Evolutionary conservation across 441 rosid species (phyloP), one percentile per base, ranked within the genome.

Genomic region (Viola pubescens): DNA sequence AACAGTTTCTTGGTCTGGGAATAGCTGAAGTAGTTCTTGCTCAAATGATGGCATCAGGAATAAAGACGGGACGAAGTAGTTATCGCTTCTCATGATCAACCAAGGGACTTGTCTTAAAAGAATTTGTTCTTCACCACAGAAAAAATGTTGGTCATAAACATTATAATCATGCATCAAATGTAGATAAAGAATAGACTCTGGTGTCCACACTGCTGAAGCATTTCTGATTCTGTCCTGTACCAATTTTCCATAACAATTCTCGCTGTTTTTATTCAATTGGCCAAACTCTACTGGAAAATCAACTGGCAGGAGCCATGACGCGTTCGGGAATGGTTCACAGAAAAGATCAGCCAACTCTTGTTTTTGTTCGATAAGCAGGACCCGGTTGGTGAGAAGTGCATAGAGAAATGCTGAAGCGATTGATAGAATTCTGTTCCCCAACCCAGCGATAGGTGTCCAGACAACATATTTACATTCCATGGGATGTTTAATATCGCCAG

Each of bases 1-100:
- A 37, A 62, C 53, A 38, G 66, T 39, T 5, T 55, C 60, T 48
- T 47, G 54, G 2, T 63, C 59, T 6, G 59, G 66, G 14, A 54
- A 47, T 53, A 54, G 39, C 5, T 26, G 46, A 7, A 6, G 12
- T 9, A 48, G 60, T 8, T 48, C 60, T 55, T 55, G 43, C 49
- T 14, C 10, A 54, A 63, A 63, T 14, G 48, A 48, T 40, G 48
- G 48, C 6, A 55, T 48, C 55, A 55, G 14, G 58, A 61, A 61
- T 1, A 61, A 40, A 7, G 39, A 61, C 8, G 65, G 58, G 4
- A 43, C 50, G 3, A 61, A 61, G 48, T 61, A 61, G 4, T 61
- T 50, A 5, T 61, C 65, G 4, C 51, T 48, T 39, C 14, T 45
- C 38, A 26, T 34, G 6, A 53, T 9, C 13, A 62, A 54, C 66